phyloP scores from a whole-genome alignment of 2,329 filamentous ascomycete species.

The Diaporthe citri region DNA sequence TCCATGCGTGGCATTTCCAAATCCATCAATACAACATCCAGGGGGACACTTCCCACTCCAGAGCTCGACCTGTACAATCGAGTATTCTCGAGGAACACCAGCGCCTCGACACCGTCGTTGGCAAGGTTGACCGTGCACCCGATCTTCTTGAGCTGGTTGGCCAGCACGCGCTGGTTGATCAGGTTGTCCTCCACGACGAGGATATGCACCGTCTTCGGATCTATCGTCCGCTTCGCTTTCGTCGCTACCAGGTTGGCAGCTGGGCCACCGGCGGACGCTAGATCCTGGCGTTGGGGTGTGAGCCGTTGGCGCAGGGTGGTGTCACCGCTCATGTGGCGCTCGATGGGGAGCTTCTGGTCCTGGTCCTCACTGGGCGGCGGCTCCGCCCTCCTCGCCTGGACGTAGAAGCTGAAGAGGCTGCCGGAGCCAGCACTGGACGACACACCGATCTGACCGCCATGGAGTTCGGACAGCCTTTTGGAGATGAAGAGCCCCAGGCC shows the following conservation, averaged over 20 bases:
- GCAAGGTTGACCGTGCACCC: slow-evolving; percentile 71
- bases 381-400: slow-evolving; percentile 64
- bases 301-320: slow-evolving; percentile 39
- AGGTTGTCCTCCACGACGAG: slow-evolving; percentile 76
- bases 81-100: slow-evolving; percentile 54
- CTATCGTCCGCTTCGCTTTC: slow-evolving; percentile 43
- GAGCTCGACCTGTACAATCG: slow-evolving; percentile 44
- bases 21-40: slow-evolving; percentile 61
- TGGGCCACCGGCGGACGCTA: slow-evolving; percentile 41
- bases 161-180: slow-evolving; percentile 76
- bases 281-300: slow-evolving; percentile 45
- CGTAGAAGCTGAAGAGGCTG: slow-evolving; percentile 73
- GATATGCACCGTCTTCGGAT: slow-evolving; percentile 66
- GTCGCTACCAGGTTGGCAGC: slow-evolving; percentile 43
- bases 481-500: slow-evolving; percentile 76
- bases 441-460: slow-evolving; percentile 75
- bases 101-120: slow-evolving; percentile 71
- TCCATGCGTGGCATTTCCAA: slow-evolving; percentile 65
- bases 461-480: slow-evolving; percentile 71
- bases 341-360: slow-evolving; percentile 39
- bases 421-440: slow-evolving; percentile 69
- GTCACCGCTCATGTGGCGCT: slow-evolving; percentile 42
- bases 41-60: slow-evolving; percentile 36
- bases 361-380: slow-evolving; percentile 38
- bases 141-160: slow-evolving; percentile 73